Percentiles rank a stretch among this genome's conserved stretches.
Conservation (phyloP, 495 filamentous ascomycete species). For the Neurospora discreta region DNA sequence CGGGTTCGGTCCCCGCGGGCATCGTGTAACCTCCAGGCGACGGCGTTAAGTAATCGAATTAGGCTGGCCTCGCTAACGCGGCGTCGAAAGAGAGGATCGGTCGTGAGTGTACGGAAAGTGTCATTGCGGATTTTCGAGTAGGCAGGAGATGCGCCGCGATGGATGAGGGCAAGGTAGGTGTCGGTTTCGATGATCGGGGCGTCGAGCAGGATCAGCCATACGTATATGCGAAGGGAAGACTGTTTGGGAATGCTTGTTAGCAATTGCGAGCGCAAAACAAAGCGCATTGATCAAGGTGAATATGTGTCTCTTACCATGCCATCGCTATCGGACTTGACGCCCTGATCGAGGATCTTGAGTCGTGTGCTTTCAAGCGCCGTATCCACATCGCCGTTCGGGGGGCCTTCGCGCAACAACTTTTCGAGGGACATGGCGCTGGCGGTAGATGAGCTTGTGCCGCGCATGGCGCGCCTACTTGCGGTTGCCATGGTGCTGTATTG, state of each 20-base stretch:
- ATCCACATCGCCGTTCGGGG: conserved; percentile 53
- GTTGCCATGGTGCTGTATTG: conserved; percentile 22
- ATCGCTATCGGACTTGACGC: conserved; percentile 72
- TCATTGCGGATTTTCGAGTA: conserved; percentile 98
- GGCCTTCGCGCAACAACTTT: conserved; percentile 57
- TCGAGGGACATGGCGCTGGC: conserved; percentile 56
- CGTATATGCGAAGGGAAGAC: conserved; percentile 90
- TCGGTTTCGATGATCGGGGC: conserved; percentile 74
- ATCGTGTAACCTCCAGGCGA: conserved; percentile 89
- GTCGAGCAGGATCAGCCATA: conserved; percentile 88
- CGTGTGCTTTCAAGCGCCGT: conserved; percentile 63
- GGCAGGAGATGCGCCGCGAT: conserved; percentile 83
- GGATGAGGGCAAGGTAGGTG: conserved; percentile 78
- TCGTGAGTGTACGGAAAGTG: conserved; percentile 90
- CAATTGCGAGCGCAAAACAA: conserved; percentile 1
- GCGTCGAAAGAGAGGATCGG: conserved; percentile 89
- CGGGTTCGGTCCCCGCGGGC: conserved; percentile 38
- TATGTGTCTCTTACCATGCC: conserved; percentile 60
- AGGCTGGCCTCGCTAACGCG: conserved; percentile 91
- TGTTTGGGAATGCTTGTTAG: conserved; percentile 22
- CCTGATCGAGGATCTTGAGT: conserved; percentile 64
- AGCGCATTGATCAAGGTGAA: neutral
- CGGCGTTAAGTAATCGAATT: conserved; percentile 90
- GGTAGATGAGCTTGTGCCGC: conserved; percentile 44
- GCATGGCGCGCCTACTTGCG: conserved; percentile 33